These are phyloP conservation scores for Vanderwaltozyma polyspora DNA, from an alignment of 805 yeast species.

Conservation along the genomic window DNA sequence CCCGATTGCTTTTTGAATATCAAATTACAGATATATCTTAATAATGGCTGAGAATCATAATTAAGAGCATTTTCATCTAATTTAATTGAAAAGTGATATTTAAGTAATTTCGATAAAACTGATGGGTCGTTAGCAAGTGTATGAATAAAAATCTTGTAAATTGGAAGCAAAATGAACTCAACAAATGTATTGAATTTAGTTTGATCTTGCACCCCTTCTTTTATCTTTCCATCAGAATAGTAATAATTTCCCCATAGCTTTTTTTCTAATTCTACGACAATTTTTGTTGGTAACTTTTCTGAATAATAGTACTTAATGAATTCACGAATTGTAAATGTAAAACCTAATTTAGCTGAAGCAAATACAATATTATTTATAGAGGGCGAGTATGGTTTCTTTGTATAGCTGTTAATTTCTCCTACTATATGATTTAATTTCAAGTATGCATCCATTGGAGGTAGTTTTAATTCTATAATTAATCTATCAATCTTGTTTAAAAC, in stretches of 20 bases:
- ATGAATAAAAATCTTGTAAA: conserved; percentile 62
- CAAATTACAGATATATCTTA: conserved; percentile 41
- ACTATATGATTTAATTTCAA: conserved; percentile 51
- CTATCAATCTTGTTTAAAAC: conserved; percentile 79
- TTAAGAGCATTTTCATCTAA: conserved; percentile 32
- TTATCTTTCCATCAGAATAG: conserved; percentile 38
- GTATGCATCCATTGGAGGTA: conserved; percentile 67
- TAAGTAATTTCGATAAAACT: conserved; percentile 35
- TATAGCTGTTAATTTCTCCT: conserved; percentile 50
- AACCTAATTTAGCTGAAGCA: conserved; percentile 52
- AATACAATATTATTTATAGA: conserved; percentile 57
- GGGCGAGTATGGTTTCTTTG: conserved; percentile 44
- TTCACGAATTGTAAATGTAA: conserved; percentile 55
- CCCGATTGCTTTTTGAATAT: conserved; percentile 46
- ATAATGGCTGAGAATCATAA: conserved; percentile 47
- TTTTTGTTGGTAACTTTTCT: conserved; percentile 26
- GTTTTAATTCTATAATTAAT: conserved; percentile 62
- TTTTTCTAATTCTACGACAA: conserved; percentile 32
- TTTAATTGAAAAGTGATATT: conserved; percentile 36
- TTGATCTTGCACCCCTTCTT: conserved; percentile 20
- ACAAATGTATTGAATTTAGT: conserved; percentile 39
- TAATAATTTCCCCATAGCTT: conserved; percentile 73
- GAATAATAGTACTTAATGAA: conserved; percentile 45
- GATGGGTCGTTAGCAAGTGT: conserved; percentile 43
- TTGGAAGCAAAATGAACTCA: conserved; percentile 60